Base-by-base conservation (phyloP, 305 asterid genomes). In the Fraxinus sp. region DNA sequence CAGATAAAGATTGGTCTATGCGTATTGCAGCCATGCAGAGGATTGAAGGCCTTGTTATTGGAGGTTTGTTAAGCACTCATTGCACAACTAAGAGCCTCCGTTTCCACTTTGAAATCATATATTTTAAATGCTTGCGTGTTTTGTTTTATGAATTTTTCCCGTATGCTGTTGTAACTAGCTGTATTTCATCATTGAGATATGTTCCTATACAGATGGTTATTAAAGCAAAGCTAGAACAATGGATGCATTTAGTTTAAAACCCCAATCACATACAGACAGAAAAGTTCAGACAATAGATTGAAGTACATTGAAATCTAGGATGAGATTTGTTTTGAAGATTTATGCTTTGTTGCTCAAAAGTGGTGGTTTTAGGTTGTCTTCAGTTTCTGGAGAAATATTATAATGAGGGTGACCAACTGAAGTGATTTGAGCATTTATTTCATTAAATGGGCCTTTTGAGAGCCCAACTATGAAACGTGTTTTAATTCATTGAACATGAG, bases 21-120 rank as follows among this genome's bases (percentile, higher is more conserved):
- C 98, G 99, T 71, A 94, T 94, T 83, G 89, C 97, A 84, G 98
- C 98, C 84, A 91, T 96, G 98, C 99, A 96, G 89, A 92, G 97
- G 90, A 84, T 96, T 74, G 99, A 96, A 85, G 97, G 90, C 78
- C 97, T 96, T 89, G 95, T 93, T 79, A 84, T 93, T 88, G 99
- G 99, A 93, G 99, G 99, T 96, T 49, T 84, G 91, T 80, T 4
- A 28, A 22, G 46, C 41, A 0, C 75, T 30, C 22, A 13, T 28
- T 68, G 39, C 39, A 81, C 66, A 14, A 68, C 22, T 28, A 26
- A 68, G 75, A 68, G 39, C 75, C 35, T 24, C 35, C 35, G 39
- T 13, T 68, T 68, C 75, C 73, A 28, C 75, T 68, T 68, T 30
- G n/a, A 68, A 28, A 68, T 68, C 22, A 9, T 64, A 68, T 68